Evolutionary conservation across 1,284 basidiomycete species (phyloP), one percentile per base, ranked within the genome.

Genomic region (Moesziomyces sp.): DNA sequence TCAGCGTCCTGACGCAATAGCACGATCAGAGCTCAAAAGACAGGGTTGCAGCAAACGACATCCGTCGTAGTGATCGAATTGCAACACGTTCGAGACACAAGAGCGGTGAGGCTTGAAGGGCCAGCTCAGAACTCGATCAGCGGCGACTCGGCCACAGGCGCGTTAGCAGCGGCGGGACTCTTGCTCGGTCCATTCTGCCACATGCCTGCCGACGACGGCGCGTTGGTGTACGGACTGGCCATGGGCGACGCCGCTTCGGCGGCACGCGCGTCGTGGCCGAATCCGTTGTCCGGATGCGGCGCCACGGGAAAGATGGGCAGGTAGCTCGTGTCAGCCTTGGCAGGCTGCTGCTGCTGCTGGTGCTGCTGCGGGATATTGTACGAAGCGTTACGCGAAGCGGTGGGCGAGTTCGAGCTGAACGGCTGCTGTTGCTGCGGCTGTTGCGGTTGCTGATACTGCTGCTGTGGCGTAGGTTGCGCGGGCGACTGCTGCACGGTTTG

Each of bases 191-290:
- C 58, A 46, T 52, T 64, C 47, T 74, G 71, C 71, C 71, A 74
- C 71, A 74, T 74, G n/a, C 65, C 71, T 40, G 72, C 63, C 51
- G 72, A 74, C 19, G 67, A 74, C 0, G 64, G 67, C 24, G 59
- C 72, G n/a, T 70, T 69, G 35, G 62, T 64, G 48, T 70, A 57
- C 14, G 59, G 54, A 50, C 62, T 74, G 8, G 55, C 55, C 45
- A 49, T 24, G 6, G 65, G 66, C 11, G 72, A 69, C 1, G 52
- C 23, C 5, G 52, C 56, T 51, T 62, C 69, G 33, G 62, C 54
- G 18, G 58, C 40, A 21, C 42, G 26, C 28, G 51, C 52, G 23
- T 55, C 55, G 14, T 42, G 48, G 5, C 59, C 58, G 14, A 74
- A 64, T 1, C 67, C 67, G 28, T 75, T 75, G 51, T 75, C 73